Evolutionary conservation across 2,329 filamentous ascomycete species (phyloP).

Genomic region (Thermochaetoides dissita): DNA sequence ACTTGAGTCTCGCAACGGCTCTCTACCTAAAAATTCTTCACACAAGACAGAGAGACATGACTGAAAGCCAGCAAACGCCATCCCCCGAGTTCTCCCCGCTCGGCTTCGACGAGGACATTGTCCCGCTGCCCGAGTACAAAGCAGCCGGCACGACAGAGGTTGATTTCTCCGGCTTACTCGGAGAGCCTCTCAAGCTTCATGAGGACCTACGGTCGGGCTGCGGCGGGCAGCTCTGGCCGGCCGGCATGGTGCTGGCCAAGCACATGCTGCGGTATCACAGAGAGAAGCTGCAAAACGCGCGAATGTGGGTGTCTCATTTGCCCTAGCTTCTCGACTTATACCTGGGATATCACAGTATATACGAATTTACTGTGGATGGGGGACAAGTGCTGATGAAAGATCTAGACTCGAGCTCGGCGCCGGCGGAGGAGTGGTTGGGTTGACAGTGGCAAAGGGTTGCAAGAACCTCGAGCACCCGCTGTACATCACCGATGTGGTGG

Average conservation of each 20-base stretch:
- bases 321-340: not conserved
- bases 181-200: conserved; percentile 56
- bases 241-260: conserved; percentile 73
- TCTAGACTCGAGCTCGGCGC: conserved; percentile 77
- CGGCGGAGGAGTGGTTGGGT: conserved; percentile 73
- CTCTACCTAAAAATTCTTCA: too few species aligned
- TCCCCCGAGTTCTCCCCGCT: conserved; percentile 38
- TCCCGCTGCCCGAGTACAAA: conserved; percentile 48
- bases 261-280: conserved; percentile 68
- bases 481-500: conserved; percentile 71
- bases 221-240: conserved; percentile 88
- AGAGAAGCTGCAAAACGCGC: conserved; percentile 47
- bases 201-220: conserved; percentile 82
- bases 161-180: conserved; percentile 61
- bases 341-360: not conserved
- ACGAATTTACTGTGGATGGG: conserved; percentile 1
- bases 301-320: conserved; percentile 48
- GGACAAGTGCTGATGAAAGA: conserved; percentile 6
- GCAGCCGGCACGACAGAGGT: conserved; percentile 35
- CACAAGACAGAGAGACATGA: conserved; percentile 2
- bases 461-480: conserved; percentile 38
- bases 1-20: too few species aligned
- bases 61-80: conserved; percentile 18
- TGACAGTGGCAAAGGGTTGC: conserved; percentile 45
- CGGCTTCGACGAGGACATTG: conserved; percentile 37